These are phyloP conservation scores for Cystobasidium onofrii DNA, from an alignment of 768 basidiomycete species.

Conservation along the genomic window DNA sequence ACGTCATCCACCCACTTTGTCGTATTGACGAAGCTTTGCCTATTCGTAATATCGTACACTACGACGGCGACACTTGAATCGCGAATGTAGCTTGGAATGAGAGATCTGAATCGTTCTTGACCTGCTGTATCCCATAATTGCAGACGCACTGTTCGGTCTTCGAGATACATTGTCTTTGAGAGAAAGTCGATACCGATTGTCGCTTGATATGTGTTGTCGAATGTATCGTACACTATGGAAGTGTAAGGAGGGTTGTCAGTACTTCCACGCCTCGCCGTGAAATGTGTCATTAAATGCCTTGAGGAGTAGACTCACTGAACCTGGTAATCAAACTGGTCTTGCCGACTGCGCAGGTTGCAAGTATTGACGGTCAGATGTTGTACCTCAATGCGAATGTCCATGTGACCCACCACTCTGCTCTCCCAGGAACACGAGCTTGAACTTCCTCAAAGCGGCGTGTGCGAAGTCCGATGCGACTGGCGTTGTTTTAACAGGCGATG, in stretches of 20 bases:
- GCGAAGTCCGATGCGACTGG: conserved; percentile 38
- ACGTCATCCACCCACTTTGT: conserved; percentile 99
- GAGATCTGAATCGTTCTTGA: conserved; percentile 93
- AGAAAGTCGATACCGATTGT: conserved; percentile 98
- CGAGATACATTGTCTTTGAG: conserved; percentile 99
- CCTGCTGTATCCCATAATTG: conserved; percentile 99
- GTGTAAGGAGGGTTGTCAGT: neutral
- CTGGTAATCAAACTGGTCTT: conserved; percentile 98
- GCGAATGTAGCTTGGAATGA: conserved; percentile 97
- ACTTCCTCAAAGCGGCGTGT: conserved; percentile 43
- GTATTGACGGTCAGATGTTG: neutral
- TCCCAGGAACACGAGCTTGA: conserved; percentile 44
- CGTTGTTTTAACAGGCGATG: conserved; percentile 7
- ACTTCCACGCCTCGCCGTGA: neutral
- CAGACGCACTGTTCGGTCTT: conserved; percentile 92
- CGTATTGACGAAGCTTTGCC: conserved; percentile 75
- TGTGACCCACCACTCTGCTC: conserved; percentile 37
- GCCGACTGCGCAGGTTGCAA: conserved; percentile 58
- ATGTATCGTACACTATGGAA: conserved; percentile 90
- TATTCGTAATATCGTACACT: conserved; percentile 97
- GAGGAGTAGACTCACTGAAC: conserved; percentile 45
- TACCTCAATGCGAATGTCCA: neutral
- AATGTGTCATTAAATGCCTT: neutral
- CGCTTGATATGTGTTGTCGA: conserved; percentile 93
- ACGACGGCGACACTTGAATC: conserved; percentile 98